Evolutionary conservation across 1,284 basidiomycete genomes (phyloP), one percentile per base, ranked within the genome.

Genomic region (Vanrija sp.): DNA sequence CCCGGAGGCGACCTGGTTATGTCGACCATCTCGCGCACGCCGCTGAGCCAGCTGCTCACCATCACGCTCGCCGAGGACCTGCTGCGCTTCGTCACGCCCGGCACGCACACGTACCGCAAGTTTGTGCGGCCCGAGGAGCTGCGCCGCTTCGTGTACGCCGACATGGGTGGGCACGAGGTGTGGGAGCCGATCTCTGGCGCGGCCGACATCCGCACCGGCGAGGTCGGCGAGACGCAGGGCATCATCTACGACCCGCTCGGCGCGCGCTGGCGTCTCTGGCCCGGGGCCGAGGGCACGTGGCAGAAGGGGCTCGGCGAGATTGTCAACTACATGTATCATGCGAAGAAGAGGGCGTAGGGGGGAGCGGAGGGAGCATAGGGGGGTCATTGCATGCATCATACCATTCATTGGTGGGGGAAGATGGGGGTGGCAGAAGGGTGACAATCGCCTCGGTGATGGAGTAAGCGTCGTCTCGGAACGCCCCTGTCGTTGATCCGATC

Each of bases 1-100:
- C 95, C 96, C 3, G 94, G 93, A 9, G 96, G 96, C 1, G 91
- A 97, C 69, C 81, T 99, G 10, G 89, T 98, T 78, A 80, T 99
- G 43, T 96, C 92, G 4, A 98, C 96, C n/a, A 91, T 99, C 66
- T 86, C 93, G 0, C 87, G 96, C 46, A 98, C 94, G 14, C 88
- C 91, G 0, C 83, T 98, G 43, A 82, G 94, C 6, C 91, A 91
- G 73, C 80, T 93, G 59, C 80, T 98, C 26, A 94, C 93, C 12
- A 94, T 99, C 68, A 82, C 94, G 56, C 79, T 93, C 47, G 95
- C 94, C 5, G 95, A 99, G 77, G 79, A 89, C 47, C 71, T 93
- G 50, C 80, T 96, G 15, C 82, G 88, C 1, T 82, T 91, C 64
- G 96, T 98, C 49, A 82, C 88, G 0, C 83, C 83, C 0, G 94